Conservation (phyloP, 2,329 filamentous ascomycete species). For the Pyrenophora teres region DNA sequence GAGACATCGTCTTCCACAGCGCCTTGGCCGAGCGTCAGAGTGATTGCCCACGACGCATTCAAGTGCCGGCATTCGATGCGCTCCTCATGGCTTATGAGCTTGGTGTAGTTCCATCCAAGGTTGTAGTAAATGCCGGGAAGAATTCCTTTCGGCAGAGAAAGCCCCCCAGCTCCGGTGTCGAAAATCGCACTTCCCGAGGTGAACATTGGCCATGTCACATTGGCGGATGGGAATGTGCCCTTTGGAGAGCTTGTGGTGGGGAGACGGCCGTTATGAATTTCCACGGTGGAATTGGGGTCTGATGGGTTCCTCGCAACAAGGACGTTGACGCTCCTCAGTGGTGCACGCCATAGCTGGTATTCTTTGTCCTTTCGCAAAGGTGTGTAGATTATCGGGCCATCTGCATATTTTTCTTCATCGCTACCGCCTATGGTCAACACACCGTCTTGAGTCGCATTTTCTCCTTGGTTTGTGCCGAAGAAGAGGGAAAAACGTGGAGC, state of each 20-base stretch:
- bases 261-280: constrained; percentile 7
- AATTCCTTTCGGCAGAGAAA: constrained; percentile 16
- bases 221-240: not conserved
- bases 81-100: constrained; percentile 16
- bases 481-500: constrained; percentile 19
- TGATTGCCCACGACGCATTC: constrained; percentile 25
- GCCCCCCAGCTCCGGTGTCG: constrained; percentile 24
- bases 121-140: constrained; percentile 23
- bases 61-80: constrained; percentile 19
- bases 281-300: constrained; percentile 11
- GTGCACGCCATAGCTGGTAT: constrained; percentile 22
- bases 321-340: constrained; percentile 12
- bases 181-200: constrained; percentile 15
- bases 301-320: constrained; percentile 15
- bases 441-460: constrained; percentile 17
- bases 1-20: constrained; percentile 13
- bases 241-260: not conserved
- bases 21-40: constrained; percentile 19
- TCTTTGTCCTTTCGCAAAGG: constrained; percentile 15
- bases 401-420: constrained; percentile 62
- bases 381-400: constrained; percentile 61
- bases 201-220: constrained; percentile 11
- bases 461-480: constrained; percentile 19
- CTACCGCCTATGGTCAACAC: constrained; percentile 22
- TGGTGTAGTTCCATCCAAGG: constrained; percentile 24